Evolutionary conservation across 164 flowering plant genomes (phyloP), one percentile per base, ranked within the genome.

Genomic region (Annona squamosa): DNA sequence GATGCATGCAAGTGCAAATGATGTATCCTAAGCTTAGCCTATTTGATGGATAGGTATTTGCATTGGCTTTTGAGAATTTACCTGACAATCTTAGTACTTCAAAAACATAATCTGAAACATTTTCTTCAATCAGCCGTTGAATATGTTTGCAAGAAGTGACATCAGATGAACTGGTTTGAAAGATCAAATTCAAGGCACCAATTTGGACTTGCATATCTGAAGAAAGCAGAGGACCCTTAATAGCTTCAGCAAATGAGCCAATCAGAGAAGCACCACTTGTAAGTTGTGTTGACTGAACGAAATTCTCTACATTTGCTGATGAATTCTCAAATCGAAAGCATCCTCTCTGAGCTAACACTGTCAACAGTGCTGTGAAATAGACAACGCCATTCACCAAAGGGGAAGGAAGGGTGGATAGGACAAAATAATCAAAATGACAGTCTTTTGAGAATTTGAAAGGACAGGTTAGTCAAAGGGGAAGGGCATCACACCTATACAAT

Each of bases 201-300:
- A 81, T 82, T 77, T 93, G 99, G 68, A 95, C 91, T 82, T 89
- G 84, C 63, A 71, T 83, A 73, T 93, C 93, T 6, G 97, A 87
- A 65, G 99, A 93, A 68, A 95, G 92, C 77, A 95, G 74, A n/a
- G 99, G 90, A 26, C 92, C 97, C 85, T 95, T 93, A 46, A 93
- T 83, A 67, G 99, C 97, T 71, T 93, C 98, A 57, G 95, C 87
- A 82, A 93, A 90, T 81, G 91, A 85, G 78, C 68, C 62, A 67
- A 73, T 77, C 72, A 88, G 71, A 68, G 90, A 73, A 74, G 81
- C 63, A 42, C 66, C 77, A 56, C 79, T 76, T 72, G 67, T 75
- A 48, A 77, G 76, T 37, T 87, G 87, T 65, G 79, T 76, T 64
- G 73, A 75, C 77, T 82, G 86, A 83, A 72, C 82, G 65, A 77